phyloP scores from a whole-genome alignment of 2,329 filamentous ascomycete species.

The Neofusicoccum ribis region DNA sequence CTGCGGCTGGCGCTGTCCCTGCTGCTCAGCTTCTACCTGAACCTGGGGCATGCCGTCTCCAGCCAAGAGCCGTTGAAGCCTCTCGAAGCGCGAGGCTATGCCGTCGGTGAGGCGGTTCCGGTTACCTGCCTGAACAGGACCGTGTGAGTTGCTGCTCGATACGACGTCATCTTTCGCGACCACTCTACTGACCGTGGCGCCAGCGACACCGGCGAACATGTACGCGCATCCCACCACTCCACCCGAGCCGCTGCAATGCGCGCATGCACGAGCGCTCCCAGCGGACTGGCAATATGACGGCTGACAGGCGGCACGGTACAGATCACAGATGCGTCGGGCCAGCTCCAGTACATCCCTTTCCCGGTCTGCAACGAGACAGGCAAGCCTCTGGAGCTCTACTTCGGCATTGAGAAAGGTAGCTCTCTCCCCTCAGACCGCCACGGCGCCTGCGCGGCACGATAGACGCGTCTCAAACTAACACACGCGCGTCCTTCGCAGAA shows the following conservation, averaged over 20 bases:
- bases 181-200: background rate
- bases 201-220: slow-evolving; percentile 85
- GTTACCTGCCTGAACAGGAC: slow-evolving; percentile 55
- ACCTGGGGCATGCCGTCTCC: slow-evolving; percentile 41
- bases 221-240: slow-evolving; percentile 30
- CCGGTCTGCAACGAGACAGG: slow-evolving; percentile 86
- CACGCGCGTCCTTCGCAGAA: slow-evolving; percentile 50
- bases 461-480: background rate
- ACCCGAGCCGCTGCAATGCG: background rate
- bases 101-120: slow-evolving; percentile 50
- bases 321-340: slow-evolving; percentile 75
- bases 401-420: slow-evolving; percentile 67
- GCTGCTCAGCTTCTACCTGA: slow-evolving; percentile 31
- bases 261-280: background rate
- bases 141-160: slow-evolving; percentile 41
- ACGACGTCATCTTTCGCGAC: slow-evolving; percentile 1
- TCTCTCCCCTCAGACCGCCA: background rate
- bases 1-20: slow-evolving; percentile 25
- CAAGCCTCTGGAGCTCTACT: slow-evolving; percentile 78
- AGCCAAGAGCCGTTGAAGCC: slow-evolving; percentile 43
- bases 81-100: slow-evolving; percentile 43
- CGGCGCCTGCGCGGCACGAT: background rate
- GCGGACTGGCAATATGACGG: background rate
- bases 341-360: slow-evolving; percentile 91
- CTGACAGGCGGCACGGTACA: slow-evolving; percentile 18